Percentiles rank a stretch among this genome's conserved stretches.
These are phyloP conservation scores for Fusarium albosuccineum DNA, from an alignment of 2,329 filamentous ascomycete genomes.

Conservation along the genomic window DNA sequence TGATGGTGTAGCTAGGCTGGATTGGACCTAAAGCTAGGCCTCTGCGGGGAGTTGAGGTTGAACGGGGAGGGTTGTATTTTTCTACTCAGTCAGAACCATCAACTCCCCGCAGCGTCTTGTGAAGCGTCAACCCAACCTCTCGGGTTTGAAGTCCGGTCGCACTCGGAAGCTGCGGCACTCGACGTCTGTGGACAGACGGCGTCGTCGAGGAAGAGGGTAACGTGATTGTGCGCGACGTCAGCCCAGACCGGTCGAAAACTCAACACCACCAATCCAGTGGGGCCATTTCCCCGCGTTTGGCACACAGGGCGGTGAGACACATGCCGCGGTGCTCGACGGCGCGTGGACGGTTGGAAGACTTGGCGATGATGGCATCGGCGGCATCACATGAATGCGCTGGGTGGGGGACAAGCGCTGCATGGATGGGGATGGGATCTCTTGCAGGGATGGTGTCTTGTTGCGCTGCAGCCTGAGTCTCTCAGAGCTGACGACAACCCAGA, in stretches of 20 bases:
- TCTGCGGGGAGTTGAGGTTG: too few relatives aligned
- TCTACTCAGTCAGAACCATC: background rate
- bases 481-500: too few relatives aligned
- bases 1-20: too few relatives aligned
- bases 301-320: constrained; percentile 35
- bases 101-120: background rate
- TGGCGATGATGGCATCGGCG: background rate
- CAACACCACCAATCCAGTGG: constrained; percentile 2
- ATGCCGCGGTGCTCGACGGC: constrained; percentile 10
- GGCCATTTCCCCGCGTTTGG: background rate
- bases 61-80: too few relatives aligned
- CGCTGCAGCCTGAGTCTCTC: too few relatives aligned
- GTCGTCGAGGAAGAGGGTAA: background rate
- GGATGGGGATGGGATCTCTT: background rate
- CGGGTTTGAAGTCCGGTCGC: background rate
- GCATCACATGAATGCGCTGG: background rate
- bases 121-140: background rate
- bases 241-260: background rate
- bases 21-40: too few relatives aligned
- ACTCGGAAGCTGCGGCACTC: constrained; percentile 5
- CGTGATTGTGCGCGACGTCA: too few relatives aligned
- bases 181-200: background rate
- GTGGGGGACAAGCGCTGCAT: too few relatives aligned
- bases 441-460: background rate
- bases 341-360: constrained; percentile 27